These are phyloP conservation scores for Alternaria solani DNA, from an alignment of 2,329 filamentous ascomycete genomes.

Conservation along the genomic window DNA sequence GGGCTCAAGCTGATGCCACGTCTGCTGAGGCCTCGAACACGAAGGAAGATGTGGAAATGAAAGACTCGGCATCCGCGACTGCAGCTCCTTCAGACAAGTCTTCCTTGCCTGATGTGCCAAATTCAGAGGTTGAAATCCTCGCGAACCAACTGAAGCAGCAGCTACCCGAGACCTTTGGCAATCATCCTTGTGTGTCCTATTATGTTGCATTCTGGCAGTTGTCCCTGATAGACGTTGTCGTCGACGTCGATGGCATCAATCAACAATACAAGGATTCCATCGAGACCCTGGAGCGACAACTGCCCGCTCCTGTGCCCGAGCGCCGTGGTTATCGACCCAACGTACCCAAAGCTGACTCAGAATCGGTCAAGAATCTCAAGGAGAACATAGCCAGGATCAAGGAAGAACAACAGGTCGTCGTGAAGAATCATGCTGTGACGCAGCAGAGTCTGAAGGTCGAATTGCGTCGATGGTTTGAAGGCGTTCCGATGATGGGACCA, in stretches of 20 bases:
- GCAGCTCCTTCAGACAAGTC: not conserved
- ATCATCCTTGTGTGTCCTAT: slow-evolving; percentile 78
- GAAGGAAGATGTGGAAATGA: slow-evolving; percentile 52
- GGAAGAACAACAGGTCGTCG: slow-evolving; percentile 63
- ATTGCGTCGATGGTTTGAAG: slow-evolving; percentile 79
- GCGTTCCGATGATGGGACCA: slow-evolving; percentile 66
- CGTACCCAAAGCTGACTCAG: slow-evolving; percentile 60
- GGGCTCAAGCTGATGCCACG: not conserved
- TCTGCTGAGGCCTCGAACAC: slow-evolving; percentile 12
- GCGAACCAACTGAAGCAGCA: slow-evolving; percentile 72
- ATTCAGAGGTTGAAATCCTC: slow-evolving; percentile 76
- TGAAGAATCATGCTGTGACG: slow-evolving; percentile 57
- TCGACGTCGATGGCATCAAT: slow-evolving; percentile 65
- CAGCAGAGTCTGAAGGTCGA: slow-evolving; percentile 73
- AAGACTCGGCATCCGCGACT: slow-evolving; percentile 20
- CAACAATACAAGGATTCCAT: slow-evolving; percentile 81
- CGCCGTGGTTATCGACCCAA: slow-evolving; percentile 67
- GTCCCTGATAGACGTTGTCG: slow-evolving; percentile 78
- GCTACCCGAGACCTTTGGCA: slow-evolving; percentile 70
- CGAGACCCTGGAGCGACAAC: slow-evolving; percentile 48
- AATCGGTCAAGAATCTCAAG: slow-evolving; percentile 74
- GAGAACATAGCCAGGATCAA: slow-evolving; percentile 69
- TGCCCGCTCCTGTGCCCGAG: slow-evolving; percentile 61
- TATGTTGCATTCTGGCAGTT: slow-evolving; percentile 94
- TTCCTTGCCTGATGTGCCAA: slow-evolving; percentile 51